These are phyloP conservation scores for Coriaria nepalensis DNA, from an alignment of 306 rosid species.

Conservation along the genomic window DNA sequence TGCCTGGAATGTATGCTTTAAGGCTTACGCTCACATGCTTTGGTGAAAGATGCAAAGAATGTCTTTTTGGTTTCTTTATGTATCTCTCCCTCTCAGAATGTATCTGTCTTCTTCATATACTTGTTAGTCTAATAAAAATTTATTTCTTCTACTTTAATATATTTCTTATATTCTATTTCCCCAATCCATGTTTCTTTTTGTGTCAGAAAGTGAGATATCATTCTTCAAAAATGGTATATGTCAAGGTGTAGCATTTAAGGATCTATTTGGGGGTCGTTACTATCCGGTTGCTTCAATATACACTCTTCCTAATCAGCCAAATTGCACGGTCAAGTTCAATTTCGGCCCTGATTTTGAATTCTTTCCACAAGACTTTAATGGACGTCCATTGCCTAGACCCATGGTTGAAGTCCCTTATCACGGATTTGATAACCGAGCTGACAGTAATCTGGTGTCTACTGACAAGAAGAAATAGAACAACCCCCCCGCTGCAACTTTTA, in stretches of 20 bases:
- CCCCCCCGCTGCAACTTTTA: too few species aligned
- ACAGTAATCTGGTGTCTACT: constrained; percentile 37
- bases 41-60: too few species aligned
- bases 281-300: constrained; percentile 96
- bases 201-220: constrained; percentile 82
- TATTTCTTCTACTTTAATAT: too few species aligned
- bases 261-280: constrained; percentile 79
- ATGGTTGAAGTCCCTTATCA: constrained; percentile 83
- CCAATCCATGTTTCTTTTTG: neutral
- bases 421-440: constrained; percentile 54
- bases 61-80: too few species aligned
- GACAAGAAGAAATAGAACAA: constrained; percentile 40
- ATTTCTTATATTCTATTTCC: too few species aligned
- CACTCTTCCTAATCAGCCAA: constrained; percentile 81
- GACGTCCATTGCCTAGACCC: constrained; percentile 56
- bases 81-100: too few species aligned
- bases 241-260: constrained; percentile 87
- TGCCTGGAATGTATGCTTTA: too few species aligned
- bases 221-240: constrained; percentile 82
- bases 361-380: constrained; percentile 56
- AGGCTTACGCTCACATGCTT: too few species aligned
- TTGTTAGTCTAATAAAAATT: too few species aligned
- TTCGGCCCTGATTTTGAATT: constrained; percentile 80
- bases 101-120: too few species aligned
- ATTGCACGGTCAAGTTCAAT: constrained; percentile 85